These are phyloP conservation scores for Barnettozyma hawaiiensis DNA, from an alignment of 1,139 yeast species.

Conservation along the genomic window DNA sequence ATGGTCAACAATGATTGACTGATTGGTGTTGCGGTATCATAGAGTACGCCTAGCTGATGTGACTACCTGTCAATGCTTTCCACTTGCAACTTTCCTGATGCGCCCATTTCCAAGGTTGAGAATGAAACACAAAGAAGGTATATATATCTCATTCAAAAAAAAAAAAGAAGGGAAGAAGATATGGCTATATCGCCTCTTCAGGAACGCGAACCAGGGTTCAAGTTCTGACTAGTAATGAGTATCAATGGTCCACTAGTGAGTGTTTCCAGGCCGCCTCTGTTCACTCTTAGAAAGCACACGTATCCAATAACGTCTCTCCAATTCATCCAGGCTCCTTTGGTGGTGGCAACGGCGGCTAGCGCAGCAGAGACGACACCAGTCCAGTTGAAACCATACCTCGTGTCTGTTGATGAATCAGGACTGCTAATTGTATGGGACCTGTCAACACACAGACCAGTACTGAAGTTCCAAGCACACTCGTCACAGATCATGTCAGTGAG, in stretches of 20 bases:
- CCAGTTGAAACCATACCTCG: conserved; percentile 24
- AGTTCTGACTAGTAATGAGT: not conserved
- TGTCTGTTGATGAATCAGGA: conserved; percentile 45
- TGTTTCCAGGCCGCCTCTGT: conserved; percentile 16
- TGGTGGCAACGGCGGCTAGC: not conserved
- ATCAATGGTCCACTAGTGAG: conserved; percentile 8
- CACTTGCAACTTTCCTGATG: no score
- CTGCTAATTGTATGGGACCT: conserved; percentile 49
- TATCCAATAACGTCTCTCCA: conserved; percentile 17
- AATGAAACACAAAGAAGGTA: no score
- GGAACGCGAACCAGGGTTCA: not conserved
- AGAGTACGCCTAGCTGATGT: no score
- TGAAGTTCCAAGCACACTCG: conserved; percentile 47
- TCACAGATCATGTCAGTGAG: conserved; percentile 39
- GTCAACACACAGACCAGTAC: conserved; percentile 36
- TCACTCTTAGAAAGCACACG: conserved; percentile 21
- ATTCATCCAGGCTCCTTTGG: conserved; percentile 13
- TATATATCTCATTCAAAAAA: no score
- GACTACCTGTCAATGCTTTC: no score
- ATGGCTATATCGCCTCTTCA: no score
- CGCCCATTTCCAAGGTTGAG: no score
- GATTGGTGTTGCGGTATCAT: no score
- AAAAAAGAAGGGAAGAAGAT: no score
- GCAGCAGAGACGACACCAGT: not conserved
- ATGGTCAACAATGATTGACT: no score